A percentile compares a stretch with the other conserved stretches of the same genome.
Conservation (phyloP, 208 protist genomes). For the Blastocrithidia nonstop region DNA sequence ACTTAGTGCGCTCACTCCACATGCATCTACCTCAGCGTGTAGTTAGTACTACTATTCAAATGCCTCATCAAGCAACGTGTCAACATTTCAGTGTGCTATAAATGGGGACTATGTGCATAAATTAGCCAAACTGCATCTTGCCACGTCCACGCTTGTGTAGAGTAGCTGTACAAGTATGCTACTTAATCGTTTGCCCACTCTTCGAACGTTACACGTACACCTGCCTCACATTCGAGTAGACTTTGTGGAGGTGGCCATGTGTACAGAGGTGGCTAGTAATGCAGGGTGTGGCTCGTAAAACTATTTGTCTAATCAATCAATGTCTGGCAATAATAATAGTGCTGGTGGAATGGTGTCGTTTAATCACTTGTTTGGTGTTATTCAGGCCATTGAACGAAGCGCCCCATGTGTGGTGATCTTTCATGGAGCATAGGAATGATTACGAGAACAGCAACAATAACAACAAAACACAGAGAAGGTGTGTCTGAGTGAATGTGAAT, state of each 20-base stretch:
- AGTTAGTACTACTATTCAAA: no score
- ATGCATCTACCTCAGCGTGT: no score
- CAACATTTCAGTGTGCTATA: not conserved
- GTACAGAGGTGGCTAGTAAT: conserved; percentile 1
- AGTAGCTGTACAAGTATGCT: no score
- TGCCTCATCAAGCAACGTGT: not conserved
- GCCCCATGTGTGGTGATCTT: conserved; percentile 49
- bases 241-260: conserved; percentile 1
- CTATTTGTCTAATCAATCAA: no score
- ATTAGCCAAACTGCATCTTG: no score
- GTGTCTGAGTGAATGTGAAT: no score
- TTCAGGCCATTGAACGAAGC: conserved; percentile 27
- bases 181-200: conserved; percentile 10
- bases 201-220: conserved; percentile 12
- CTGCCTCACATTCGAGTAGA: conserved; percentile 24
- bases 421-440: conserved; percentile 44
- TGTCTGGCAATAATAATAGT: no score
- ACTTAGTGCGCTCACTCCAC: no score
- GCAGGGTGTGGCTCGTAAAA: no score
- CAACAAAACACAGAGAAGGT: conserved; percentile 7
- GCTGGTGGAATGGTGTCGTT: conserved; percentile 1
- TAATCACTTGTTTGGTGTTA: conserved; percentile 35
- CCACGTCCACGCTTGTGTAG: no score
- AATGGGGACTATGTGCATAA: conserved; percentile 8
- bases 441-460: conserved; percentile 8